Evolutionary conservation across 2,329 filamentous ascomycete genomes (phyloP).

Genomic region (Akanthomyces lecanii): DNA sequence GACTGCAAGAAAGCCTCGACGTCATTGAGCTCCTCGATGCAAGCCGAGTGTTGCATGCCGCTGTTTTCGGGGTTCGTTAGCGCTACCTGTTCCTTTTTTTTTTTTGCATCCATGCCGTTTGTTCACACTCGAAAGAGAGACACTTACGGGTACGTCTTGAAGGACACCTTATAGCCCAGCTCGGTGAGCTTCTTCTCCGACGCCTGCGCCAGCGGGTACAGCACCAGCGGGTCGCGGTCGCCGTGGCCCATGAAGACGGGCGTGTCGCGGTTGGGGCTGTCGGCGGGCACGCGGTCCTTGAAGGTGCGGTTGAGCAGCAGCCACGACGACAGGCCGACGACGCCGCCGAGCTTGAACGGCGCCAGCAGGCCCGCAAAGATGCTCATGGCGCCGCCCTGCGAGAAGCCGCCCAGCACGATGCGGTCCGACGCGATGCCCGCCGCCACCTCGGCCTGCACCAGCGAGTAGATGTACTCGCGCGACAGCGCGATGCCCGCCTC

Average conservation of each 20-base stretch:
- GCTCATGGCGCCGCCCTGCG: conserved; percentile 83
- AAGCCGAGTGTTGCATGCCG: conserved; percentile 70
- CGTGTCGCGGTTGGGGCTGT: conserved; percentile 54
- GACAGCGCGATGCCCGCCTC: conserved; percentile 70
- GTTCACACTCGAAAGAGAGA: no score
- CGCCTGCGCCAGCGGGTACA: conserved; percentile 61
- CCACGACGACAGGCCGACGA: conserved; percentile 82
- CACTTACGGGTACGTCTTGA: conserved; percentile 69
- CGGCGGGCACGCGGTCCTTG: conserved; percentile 35
- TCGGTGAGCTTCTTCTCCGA: conserved; percentile 64
- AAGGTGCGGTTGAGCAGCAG: conserved; percentile 59
- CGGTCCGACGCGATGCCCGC: conserved; percentile 74
- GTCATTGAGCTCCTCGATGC: conserved; percentile 74
- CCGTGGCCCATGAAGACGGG: conserved; percentile 84
- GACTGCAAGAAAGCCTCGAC: conserved; percentile 58
- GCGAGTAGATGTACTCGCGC: conserved; percentile 66
- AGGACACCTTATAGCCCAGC: conserved; percentile 67
- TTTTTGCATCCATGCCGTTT: no score
- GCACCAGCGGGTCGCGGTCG: conserved; percentile 66
- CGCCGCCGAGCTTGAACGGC: conserved; percentile 72
- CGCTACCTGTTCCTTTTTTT: background rate
- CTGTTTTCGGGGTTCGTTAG: conserved; percentile 36
- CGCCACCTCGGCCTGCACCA: conserved; percentile 76
- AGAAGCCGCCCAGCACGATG: conserved; percentile 82
- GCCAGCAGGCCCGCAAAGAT: conserved; percentile 75